phyloP scores from a whole-genome alignment of 2,329 filamentous ascomycete species.

The Endocalyx cinctus region DNA sequence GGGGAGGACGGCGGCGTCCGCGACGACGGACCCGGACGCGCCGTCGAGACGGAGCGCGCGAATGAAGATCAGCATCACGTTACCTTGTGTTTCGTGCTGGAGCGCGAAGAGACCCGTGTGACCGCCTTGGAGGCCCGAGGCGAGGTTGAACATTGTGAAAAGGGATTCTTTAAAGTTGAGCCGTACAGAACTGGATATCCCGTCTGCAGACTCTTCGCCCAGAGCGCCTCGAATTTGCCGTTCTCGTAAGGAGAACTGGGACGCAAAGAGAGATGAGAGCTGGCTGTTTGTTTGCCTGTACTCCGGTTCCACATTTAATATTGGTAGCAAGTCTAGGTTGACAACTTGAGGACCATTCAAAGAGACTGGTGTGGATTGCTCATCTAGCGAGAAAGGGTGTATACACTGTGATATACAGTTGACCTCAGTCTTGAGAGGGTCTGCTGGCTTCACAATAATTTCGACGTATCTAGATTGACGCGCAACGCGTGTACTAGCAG shows the following conservation, averaged over 20 bases:
- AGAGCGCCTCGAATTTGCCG: constrained; percentile 28
- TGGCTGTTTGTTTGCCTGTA: constrained; percentile 31
- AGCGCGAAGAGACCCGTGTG: constrained; percentile 42
- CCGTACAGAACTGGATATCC: constrained; percentile 26
- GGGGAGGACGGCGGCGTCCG: constrained; percentile 44
- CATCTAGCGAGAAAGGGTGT: constrained; percentile 29
- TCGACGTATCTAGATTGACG: constrained; percentile 42
- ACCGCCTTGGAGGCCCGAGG: constrained; percentile 39
- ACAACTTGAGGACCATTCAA: constrained; percentile 37
- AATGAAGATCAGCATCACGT: constrained; percentile 30
- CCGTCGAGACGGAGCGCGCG: constrained; percentile 41
- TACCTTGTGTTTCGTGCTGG: constrained; percentile 27
- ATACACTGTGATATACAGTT: constrained; percentile 35
- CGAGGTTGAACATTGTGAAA: constrained; percentile 42
- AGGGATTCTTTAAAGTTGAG: constrained; percentile 46
- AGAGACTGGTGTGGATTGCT: constrained; percentile 26
- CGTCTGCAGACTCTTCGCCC: constrained; percentile 10
- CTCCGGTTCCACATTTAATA: constrained; percentile 30
- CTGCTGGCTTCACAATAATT: constrained; percentile 32
- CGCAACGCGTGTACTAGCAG: constrained; percentile 35
- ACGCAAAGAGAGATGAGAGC: constrained; percentile 33
- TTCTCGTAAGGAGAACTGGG: constrained; percentile 39
- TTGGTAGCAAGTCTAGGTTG: constrained; percentile 40
- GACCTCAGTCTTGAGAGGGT: constrained; percentile 17
- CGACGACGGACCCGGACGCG: constrained; percentile 35